Evolutionary conservation across 495 filamentous ascomycete species (phyloP).

Genomic region (Amorphotheca resinae): DNA sequence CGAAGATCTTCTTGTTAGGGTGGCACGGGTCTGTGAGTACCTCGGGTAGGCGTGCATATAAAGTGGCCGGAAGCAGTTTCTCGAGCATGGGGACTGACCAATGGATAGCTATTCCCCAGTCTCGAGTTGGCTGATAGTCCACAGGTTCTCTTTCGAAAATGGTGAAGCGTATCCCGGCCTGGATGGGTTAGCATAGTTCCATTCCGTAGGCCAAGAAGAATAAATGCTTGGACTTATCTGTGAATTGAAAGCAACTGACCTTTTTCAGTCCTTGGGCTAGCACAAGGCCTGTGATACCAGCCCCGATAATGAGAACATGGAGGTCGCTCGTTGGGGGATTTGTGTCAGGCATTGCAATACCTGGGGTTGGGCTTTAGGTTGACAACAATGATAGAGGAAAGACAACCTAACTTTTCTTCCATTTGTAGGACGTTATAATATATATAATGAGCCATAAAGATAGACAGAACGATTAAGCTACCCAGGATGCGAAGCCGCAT

Average conservation of each 20-base stretch:
- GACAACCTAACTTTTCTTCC: too few relatives aligned
- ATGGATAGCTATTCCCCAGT: slow-evolving; percentile 7
- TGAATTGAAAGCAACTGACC: too few relatives aligned
- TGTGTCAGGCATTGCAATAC: too few relatives aligned
- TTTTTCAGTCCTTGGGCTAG: slow-evolving; percentile 26
- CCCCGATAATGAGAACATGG: slow-evolving; percentile 89
- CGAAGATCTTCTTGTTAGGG: not conserved
- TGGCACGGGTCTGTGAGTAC: not conserved
- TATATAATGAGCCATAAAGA: not conserved
- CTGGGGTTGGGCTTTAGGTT: too few relatives aligned
- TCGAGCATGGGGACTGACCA: slow-evolving; percentile 4
- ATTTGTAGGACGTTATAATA: too few relatives aligned
- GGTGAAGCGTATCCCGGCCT: slow-evolving; percentile 4
- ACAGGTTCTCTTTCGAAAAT: slow-evolving; percentile 4
- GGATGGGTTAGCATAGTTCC: not conserved
- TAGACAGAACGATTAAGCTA: too few relatives aligned
- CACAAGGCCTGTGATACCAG: slow-evolving; percentile 56
- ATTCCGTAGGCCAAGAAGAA: not conserved
- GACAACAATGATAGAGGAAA: too few relatives aligned
- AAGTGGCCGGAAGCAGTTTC: not conserved
- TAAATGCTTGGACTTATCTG: too few relatives aligned
- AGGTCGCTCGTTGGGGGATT: not conserved
- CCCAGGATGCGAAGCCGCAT: too few relatives aligned
- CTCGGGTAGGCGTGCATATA: not conserved
- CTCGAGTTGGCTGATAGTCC: not conserved